Base-by-base conservation (phyloP, 306 rosid genomes). In the Cercis canadensis region DNA sequence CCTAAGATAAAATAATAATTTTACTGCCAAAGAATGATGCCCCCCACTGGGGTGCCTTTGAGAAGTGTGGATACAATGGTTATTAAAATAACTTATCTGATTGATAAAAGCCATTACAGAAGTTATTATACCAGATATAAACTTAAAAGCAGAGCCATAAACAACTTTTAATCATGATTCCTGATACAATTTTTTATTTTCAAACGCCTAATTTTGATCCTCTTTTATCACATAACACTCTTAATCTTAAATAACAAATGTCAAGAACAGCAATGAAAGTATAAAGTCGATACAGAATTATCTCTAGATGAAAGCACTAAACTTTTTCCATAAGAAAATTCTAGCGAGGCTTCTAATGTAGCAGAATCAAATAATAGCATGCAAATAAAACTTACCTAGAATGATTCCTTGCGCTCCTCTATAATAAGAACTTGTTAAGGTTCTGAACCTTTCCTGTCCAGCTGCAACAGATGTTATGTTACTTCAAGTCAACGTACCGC, bases 401-500 rank as follows among this genome's bases (percentile, higher is more conserved):
- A 94, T 86, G 72, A 94, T 87, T 65, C 98, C 98, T 47, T 94
- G 98, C 0, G 97, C 98, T 61, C 94, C 93, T 83, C 98, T 80
- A 45, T 94, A 94, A 82, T 90, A 94, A 70, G 98, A 89, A 66
- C 95, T 90, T 40, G 97, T 90, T 68, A 90, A 80, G 4, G 98
- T 94, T 84, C 98, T 86, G 84, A 90, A 94, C 75, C 96, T 89
- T 78, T 94, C 98, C 77, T 94, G 98, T 14, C 97, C 98, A 77
- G 98, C 98, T 94, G 92, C 88, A 89, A 75, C 32, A 82, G 24
- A 83, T 70, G 64, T 41, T 57, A 57, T n/a, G 45, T 66, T 61
- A 49, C 34, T 39, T 47, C 19, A 14, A 44, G 18, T 54, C 41
- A 31, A 29, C 1, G 10, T 37, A 8, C 10, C 4, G 29, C 29